Evolutionary conservation across 2,329 filamentous ascomycete species (phyloP), one percentile per base, ranked within the genome.

Genomic region (Trichoderma oligosporum): DNA sequence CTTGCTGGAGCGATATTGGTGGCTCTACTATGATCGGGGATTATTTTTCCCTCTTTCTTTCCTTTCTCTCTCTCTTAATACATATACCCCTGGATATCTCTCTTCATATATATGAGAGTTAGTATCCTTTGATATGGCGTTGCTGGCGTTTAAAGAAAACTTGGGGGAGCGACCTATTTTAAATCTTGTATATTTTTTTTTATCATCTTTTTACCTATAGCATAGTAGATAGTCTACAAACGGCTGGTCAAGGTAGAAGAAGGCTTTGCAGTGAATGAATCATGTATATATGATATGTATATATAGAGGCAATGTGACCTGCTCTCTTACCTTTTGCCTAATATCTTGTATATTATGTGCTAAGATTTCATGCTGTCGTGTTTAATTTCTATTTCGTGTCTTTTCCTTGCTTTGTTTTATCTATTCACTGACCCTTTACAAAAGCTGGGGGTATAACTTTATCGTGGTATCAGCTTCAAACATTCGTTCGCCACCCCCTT

Each of bases 401-500:
- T 16, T 22, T 22, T 46, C 22, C 25, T 25, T 20, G 8, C 29
- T 31, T 9, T 29, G 12, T 29, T 16, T 12, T 9, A 46, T 38
- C 22, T 18, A 5, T 38, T 25, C 22, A 8, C 20, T 3, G 7
- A 7, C 22, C 20, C 51, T 11, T 11, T n/a, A 18, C 12, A n/a
- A 2, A 5, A 1, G 31, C 12, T 7, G n/a, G n/a, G n/a, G n/a
- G n/a, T n/a, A n/a, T n/a, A n/a, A n/a, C 6, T 11, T 52, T 18
- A 59, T 8, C n/a, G 36, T 7, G 27, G 38, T 27, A 51, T 61
- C 46, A 76, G 59, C 35, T 68, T 70, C 58, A 77, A 63, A 61
- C 76, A 79, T 64, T 82, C 80, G 7, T 71, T 69, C 0, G 75
- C 76, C 16, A 79, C 66, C n/a, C 68, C 67, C 66, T 75, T 76